phyloP scores from a whole-genome alignment of 2,329 filamentous ascomycete species.

The Nemania serpens region DNA sequence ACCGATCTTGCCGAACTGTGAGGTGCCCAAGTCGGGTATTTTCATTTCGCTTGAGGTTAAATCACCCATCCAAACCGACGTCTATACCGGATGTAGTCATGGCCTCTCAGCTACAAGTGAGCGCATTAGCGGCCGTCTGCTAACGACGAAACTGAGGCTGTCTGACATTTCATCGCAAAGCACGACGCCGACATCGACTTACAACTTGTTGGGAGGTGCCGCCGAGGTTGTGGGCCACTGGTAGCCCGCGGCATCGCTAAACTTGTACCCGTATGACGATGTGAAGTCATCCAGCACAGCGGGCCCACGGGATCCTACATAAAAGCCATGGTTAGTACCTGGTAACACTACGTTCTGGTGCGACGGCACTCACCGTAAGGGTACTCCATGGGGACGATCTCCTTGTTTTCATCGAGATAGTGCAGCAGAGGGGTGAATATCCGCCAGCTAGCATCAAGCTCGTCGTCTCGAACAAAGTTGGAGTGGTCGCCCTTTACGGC shows the following conservation, averaged over 20 bases:
- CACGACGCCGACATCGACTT: slow-evolving; percentile 49
- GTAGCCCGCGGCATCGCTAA: slow-evolving; percentile 94
- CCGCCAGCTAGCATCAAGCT: slow-evolving; percentile 96
- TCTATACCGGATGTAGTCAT: slow-evolving; percentile 25
- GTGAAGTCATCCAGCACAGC: slow-evolving; percentile 98
- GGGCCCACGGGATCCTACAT: slow-evolving; percentile 87
- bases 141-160: slow-evolving; percentile 27
- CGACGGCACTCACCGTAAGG: slow-evolving; percentile 78
- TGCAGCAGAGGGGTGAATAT: slow-evolving; percentile 97
- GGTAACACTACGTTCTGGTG: background rate
- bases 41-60: slow-evolving; percentile 20
- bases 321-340: slow-evolving; percentile 3
- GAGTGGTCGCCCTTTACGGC: slow-evolving; percentile 99
- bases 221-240: slow-evolving; percentile 87
- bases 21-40: slow-evolving; percentile 27
- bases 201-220: slow-evolving; percentile 76
- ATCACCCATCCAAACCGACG: slow-evolving; percentile 17
- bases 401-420: slow-evolving; percentile 98
- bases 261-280: slow-evolving; percentile 97
- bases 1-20: slow-evolving; percentile 17
- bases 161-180: slow-evolving; percentile 36
- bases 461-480: slow-evolving; percentile 97
- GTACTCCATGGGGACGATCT: slow-evolving; percentile 99
- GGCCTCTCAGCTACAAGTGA: slow-evolving; percentile 31
- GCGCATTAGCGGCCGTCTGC: slow-evolving; percentile 28